Base-by-base conservation (phyloP, 2,329 filamentous ascomycete species). In the Botryotinia convoluta region DNA sequence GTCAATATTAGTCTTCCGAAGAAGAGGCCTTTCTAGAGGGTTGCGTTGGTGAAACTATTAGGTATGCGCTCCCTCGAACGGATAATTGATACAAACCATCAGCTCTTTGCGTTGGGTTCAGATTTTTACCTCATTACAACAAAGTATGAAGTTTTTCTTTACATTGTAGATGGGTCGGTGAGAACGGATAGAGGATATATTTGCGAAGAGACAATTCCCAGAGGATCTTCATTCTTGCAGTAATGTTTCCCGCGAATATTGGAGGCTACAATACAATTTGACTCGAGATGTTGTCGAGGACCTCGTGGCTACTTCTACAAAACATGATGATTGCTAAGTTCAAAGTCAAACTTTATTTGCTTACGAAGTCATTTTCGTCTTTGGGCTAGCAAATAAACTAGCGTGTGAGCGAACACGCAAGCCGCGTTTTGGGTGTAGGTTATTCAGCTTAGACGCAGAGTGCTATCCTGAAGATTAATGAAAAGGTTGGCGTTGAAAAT, bases 221-320 rank as follows among this genome's bases (percentile, higher is more conserved):
- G 10, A 62, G 20, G 8, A 26, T 37, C 26, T n/a, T 60, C 32
- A n/a, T 5, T 5, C 12, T n/a, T 62, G 12, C 60, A 62, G 6
- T 62, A 18, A 39, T 18, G 1, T 26, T 7, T 1, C 6, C 59
- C 59, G 14, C 2, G 4, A 16, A 37, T 39, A 5, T n/a, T n/a
- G 22, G 22, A 16, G 14, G 22, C 22, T 39, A 16, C 22, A 16
- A 8, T n/a, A 16, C 14, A n/a, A 61, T n/a, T n/a, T 6, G 22
- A 14, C 35, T 39, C 22, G 1, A 61, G 35, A 39, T 12, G 5
- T 8, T n/a, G 22, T n/a, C 3, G 35, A 8, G 12, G 12, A 8
- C 7, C 0, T 61, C 39, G 12, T 16, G 8, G 5, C 10, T 7
- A 2, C n/a, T 26, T 3, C 14, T 3, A 37, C 16, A 4, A 35